A percentile compares a stretch with the other conserved stretches of the same genome.
These are phyloP conservation scores for Globisporangium lucens DNA, from an alignment of 352 stramenopile genomes.

Conservation along the genomic window DNA sequence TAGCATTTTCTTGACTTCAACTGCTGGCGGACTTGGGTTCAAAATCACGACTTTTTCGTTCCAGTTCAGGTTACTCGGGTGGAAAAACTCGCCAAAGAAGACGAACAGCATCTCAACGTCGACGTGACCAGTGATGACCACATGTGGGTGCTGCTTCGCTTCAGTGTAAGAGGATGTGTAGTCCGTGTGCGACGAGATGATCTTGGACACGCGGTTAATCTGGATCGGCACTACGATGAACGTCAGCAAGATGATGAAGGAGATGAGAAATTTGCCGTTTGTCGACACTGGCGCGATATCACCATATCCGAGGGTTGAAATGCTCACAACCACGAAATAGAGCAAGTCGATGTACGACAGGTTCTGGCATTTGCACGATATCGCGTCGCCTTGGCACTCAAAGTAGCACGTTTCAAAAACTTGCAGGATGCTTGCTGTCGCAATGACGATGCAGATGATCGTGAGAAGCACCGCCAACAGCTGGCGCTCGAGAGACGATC, in stretches of 20 bases:
- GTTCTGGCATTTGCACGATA: slow-evolving; percentile 47
- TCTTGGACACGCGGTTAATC: slow-evolving; percentile 68
- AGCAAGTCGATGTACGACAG: slow-evolving; percentile 71
- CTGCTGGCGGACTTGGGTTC: slow-evolving; percentile 48
- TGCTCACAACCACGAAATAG: slow-evolving; percentile 85
- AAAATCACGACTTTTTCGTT: slow-evolving; percentile 82
- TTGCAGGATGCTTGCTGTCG: slow-evolving; percentile 63
- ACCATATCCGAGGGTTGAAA: slow-evolving; percentile 82
- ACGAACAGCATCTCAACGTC: slow-evolving; percentile 54
- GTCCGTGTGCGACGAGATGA: slow-evolving; percentile 77
- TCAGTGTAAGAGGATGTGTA: slow-evolving; percentile 77
- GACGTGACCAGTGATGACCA: slow-evolving; percentile 75
- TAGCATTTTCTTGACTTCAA: slow-evolving; percentile 76
- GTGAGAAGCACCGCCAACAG: slow-evolving; percentile 59
- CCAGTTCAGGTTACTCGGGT: slow-evolving; percentile 80
- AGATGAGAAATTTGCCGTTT: slow-evolving; percentile 70
- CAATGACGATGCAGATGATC: slow-evolving; percentile 67
- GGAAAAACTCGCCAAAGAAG: slow-evolving; percentile 86
- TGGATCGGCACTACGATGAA: slow-evolving; percentile 81
- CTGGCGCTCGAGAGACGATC: slow-evolving; percentile 69
- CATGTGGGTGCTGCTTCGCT: slow-evolving; percentile 67
- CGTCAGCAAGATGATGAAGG: slow-evolving; percentile 80
- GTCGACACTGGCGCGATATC: slow-evolving; percentile 69
- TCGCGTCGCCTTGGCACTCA: slow-evolving; percentile 21
- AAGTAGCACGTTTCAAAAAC: slow-evolving; percentile 55